Conservation (phyloP, 139 green algal genomes). For the Closterium sp. region DNA sequence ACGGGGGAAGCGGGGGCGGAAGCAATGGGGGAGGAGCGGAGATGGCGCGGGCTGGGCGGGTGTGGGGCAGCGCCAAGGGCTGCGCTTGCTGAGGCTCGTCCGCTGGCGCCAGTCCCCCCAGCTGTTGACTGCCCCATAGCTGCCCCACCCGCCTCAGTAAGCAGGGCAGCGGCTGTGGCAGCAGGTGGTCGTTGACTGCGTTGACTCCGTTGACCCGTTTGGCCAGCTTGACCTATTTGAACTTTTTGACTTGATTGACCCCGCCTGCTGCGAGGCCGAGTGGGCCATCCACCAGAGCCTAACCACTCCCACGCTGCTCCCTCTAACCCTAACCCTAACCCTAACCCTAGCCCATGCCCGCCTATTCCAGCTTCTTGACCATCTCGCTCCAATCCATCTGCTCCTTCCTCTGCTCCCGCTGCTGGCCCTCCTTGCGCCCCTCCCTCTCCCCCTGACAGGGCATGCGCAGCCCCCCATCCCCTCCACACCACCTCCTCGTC, state of each 20-base stretch:
- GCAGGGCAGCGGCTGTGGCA: background rate
- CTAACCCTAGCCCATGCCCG: background rate
- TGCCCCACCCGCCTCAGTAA: background rate
- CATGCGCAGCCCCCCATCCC: background rate
- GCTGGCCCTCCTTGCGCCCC: background rate
- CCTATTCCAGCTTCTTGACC: background rate
- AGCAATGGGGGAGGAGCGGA: background rate
- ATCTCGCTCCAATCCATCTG: background rate
- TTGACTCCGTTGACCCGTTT: background rate
- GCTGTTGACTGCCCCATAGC: background rate
- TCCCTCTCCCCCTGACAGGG: background rate
- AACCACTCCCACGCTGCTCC: background rate
- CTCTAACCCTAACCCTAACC: background rate
- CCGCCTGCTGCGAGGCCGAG: background rate
- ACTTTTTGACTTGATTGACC: too few relatives aligned
- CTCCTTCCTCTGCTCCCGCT: background rate
- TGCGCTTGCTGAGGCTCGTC: background rate
- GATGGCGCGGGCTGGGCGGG: background rate
- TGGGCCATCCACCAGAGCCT: background rate
- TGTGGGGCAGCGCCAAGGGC: background rate
- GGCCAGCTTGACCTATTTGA: too few relatives aligned
- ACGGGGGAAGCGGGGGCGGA: background rate
- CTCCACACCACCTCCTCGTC: background rate
- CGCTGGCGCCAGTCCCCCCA: background rate
- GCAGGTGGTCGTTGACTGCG: background rate